Base-by-base conservation (phyloP, 1,284 basidiomycete genomes). In the Uromyces viciae-fabae region DNA sequence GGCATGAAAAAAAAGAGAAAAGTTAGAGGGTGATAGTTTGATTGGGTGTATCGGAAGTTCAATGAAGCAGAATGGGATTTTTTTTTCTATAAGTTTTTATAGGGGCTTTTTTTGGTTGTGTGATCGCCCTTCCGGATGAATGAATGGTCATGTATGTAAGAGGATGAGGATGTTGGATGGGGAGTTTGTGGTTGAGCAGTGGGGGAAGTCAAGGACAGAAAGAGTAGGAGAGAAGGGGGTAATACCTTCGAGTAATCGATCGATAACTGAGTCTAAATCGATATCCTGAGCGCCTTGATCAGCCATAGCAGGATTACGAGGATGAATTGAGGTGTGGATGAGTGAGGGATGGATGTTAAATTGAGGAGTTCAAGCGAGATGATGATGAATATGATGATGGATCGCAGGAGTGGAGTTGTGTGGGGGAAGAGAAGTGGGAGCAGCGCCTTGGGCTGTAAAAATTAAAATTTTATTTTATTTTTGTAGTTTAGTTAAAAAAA, bases 181-280 rank as follows among this genome's bases (percentile, higher is more conserved):
- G 14, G 43, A 58, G 52, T 4, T 36, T n/a, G 28, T 17, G 76
- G 43, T 7, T 49, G 54, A 52, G 62, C 68, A 1, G 40, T 43
- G 64, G 58, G 66, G n/a, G 33, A 40, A 58, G 22, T n/a, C 42
- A 40, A 42, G 58, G 60, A 49, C 42, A 40, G 69, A 62, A 66
- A n/a, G 75, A 19, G n/a, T 17, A 46, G 40, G 22, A 73, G 60
- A 62, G 62, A 17, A 71, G 4, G 28, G 31, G 49, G 2, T 31
- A 22, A 25, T 88, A 95, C 95, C 95, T 91, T 97, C 95, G 83
- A 97, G 89, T 83, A 97, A 89, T 83, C 94, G 90, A 91, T 97
- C 95, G 86, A 98, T 97, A 89, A 97, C 94, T 87, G 94, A 95
- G 89, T 98, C 95, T 83, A 98, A 90, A 90, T 97, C 95, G 88